Percentiles rank a stretch among this genome's conserved stretches.
Evolutionary conservation across 805 yeast species (phyloP).

Genomic region (Kodamaea neixiangensis): DNA sequence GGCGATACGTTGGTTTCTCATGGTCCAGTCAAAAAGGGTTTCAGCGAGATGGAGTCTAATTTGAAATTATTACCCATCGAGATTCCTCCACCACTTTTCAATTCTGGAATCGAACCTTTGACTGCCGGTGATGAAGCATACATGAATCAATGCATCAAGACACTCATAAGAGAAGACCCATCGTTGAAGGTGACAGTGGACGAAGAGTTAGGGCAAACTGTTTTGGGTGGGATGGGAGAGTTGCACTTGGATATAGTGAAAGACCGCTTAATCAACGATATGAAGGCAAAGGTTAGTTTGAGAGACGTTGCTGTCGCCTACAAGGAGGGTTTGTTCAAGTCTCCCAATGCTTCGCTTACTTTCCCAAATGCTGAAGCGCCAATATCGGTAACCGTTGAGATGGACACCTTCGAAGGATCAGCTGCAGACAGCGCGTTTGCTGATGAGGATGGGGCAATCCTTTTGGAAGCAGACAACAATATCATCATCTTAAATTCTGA

Average conservation of each 20-base stretch:
- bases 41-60: conserved; percentile 45
- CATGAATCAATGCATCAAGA: conserved; percentile 67
- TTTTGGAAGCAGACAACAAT: conserved; percentile 51
- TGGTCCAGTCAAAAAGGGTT: conserved; percentile 46
- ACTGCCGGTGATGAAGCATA: conserved; percentile 78
- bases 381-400: conserved; percentile 25
- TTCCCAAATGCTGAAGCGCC: conserved; percentile 19
- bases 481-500: conserved; percentile 37
- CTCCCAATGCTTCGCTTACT: not conserved
- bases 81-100: conserved; percentile 92
- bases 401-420: conserved; percentile 41
- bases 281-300: conserved; percentile 77
- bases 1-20: conserved; percentile 87
- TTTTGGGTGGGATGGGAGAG: conserved; percentile 96
- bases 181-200: conserved; percentile 70
- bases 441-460: conserved; percentile 42
- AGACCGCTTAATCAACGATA: conserved; percentile 75
- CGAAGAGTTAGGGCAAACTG: conserved; percentile 86
- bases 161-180: conserved; percentile 86
- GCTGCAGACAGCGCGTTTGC: conserved; percentile 32
- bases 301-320: conserved; percentile 89
- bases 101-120: conserved; percentile 78
- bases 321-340: conserved; percentile 59
- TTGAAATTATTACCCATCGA: conserved; percentile 70
- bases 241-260: conserved; percentile 86